A percentile compares a stretch with the other conserved stretches of the same genome.
Conservation (phyloP, 2,329 filamentous ascomycete genomes). For the Cladosporium sp. region DNA sequence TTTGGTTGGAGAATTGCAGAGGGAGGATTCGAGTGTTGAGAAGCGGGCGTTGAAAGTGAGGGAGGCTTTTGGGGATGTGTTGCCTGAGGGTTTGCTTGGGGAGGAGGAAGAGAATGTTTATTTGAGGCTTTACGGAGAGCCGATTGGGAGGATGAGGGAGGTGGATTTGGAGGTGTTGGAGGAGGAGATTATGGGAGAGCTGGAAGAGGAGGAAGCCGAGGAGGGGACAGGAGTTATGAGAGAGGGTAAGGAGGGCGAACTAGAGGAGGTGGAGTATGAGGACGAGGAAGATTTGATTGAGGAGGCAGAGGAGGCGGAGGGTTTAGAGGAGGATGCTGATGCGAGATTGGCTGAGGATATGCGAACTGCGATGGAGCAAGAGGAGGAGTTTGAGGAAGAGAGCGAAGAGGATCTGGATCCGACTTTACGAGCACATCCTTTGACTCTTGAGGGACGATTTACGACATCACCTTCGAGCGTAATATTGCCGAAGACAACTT, state of each 20-base stretch:
- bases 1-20: background rate
- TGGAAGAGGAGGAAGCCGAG: slow-evolving; percentile 41
- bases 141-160: slow-evolving; percentile 58
- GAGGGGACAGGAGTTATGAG: slow-evolving; percentile 50
- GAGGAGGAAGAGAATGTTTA: slow-evolving; percentile 71
- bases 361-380: slow-evolving; percentile 16
- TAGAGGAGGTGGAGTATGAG: slow-evolving; percentile 59
- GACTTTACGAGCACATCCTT: slow-evolving; percentile 62
- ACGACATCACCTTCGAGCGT: slow-evolving; percentile 70
- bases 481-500: slow-evolving; percentile 63
- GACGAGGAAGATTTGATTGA: slow-evolving; percentile 33
- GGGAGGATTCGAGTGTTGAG: slow-evolving; percentile 4
- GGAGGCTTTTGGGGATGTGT: slow-evolving; percentile 69
- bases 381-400: slow-evolving; percentile 21
- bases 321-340: slow-evolving; percentile 51
- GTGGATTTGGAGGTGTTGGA: slow-evolving; percentile 29
- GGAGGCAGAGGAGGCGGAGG: slow-evolving; percentile 15
- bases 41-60: slow-evolving; percentile 34
- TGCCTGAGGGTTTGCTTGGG: slow-evolving; percentile 68
- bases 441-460: slow-evolving; percentile 71
- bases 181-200: slow-evolving; percentile 25
- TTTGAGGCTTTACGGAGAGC: slow-evolving; percentile 74
- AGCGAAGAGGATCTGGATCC: slow-evolving; percentile 25
- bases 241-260: slow-evolving; percentile 52
- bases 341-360: slow-evolving; percentile 24